Conservation (phyloP, 805 yeast genomes). For the Yamadazyma olivae region DNA sequence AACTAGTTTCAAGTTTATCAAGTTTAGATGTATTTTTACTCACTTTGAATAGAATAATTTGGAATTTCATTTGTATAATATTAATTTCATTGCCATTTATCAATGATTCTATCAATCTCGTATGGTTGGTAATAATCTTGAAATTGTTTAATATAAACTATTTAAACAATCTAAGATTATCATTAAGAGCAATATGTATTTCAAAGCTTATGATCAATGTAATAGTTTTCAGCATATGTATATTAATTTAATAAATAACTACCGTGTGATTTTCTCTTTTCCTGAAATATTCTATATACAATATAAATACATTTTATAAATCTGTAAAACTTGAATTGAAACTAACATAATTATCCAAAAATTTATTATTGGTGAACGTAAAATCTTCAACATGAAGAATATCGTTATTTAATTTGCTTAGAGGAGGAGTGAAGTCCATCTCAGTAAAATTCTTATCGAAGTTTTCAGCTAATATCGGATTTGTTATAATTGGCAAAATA, state of each 20-base stretch:
- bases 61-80: slow-evolving; percentile 16
- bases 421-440: slow-evolving; percentile 36
- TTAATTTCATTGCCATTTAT: slow-evolving; percentile 10
- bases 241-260: slow-evolving; percentile 2
- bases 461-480: slow-evolving; percentile 44
- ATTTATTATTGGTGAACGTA: slow-evolving; percentile 39
- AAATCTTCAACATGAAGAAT: slow-evolving; percentile 40
- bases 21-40: slow-evolving; percentile 9
- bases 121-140: slow-evolving; percentile 8
- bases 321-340: slow-evolving; percentile 1
- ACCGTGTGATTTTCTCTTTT: neutral
- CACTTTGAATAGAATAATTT: slow-evolving; percentile 15
- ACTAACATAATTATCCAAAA: slow-evolving; percentile 16
- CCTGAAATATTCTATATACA: neutral
- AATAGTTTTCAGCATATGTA: slow-evolving; percentile 8
- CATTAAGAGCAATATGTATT: slow-evolving; percentile 2
- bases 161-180: slow-evolving; percentile 9
- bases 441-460: slow-evolving; percentile 41
- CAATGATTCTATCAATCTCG: neutral
- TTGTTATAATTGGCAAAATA: slow-evolving; percentile 41
- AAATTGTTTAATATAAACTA: slow-evolving; percentile 21
- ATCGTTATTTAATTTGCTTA: slow-evolving; percentile 20
- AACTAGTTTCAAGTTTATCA: slow-evolving; percentile 12
- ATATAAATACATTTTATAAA: neutral
- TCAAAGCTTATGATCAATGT: slow-evolving; percentile 8